phyloP scores from a whole-genome alignment of 2,329 filamentous ascomycete genomes.

The Chaetothyriales sp. region DNA sequence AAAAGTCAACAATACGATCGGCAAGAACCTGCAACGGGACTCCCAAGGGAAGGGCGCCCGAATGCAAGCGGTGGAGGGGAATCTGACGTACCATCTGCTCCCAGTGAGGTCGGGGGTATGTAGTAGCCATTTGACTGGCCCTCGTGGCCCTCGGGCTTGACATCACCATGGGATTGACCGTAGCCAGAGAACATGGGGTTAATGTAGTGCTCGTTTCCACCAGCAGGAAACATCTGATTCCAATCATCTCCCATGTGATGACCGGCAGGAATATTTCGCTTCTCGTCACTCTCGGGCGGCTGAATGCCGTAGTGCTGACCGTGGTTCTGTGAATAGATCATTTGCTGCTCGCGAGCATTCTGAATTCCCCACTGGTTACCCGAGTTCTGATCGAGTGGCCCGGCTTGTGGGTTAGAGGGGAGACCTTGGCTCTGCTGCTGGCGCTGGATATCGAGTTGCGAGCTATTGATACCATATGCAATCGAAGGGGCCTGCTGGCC shows the following conservation, averaged over 20 bases:
- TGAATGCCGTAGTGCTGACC: constrained; percentile 16
- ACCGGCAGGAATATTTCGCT: constrained; percentile 40
- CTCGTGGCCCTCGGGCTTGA: constrained; percentile 36
- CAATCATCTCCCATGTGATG: constrained; percentile 49
- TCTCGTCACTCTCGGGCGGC: constrained; percentile 21
- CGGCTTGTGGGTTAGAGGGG: constrained; percentile 11
- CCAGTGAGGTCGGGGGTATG: constrained; percentile 31
- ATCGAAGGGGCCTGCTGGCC: constrained; percentile 12
- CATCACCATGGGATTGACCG: constrained; percentile 51
- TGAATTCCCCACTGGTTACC: constrained; percentile 27
- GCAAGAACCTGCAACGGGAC: constrained; percentile 29
- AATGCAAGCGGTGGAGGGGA: constrained; percentile 26
- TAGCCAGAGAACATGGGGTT: constrained; percentile 48
- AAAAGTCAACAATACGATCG: constrained; percentile 39
- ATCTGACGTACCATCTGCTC: constrained; percentile 32
- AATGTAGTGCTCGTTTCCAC: constrained; percentile 51
- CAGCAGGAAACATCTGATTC: constrained; percentile 63
- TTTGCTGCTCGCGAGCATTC: constrained; percentile 27
- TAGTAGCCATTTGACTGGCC: constrained; percentile 33
- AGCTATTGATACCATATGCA: constrained; percentile 11
- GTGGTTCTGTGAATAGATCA: constrained; percentile 17
- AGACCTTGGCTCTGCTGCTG: constrained; percentile 8
- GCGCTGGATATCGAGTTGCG: constrained; percentile 14
- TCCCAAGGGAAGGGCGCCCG: constrained; percentile 27
- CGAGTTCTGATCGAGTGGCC: constrained; percentile 12